A percentile compares a stretch with the other conserved stretches of the same genome.
These are phyloP conservation scores for Periglandula ipomoeae DNA, from an alignment of 2,329 filamentous ascomycete genomes.

Conservation along the genomic window DNA sequence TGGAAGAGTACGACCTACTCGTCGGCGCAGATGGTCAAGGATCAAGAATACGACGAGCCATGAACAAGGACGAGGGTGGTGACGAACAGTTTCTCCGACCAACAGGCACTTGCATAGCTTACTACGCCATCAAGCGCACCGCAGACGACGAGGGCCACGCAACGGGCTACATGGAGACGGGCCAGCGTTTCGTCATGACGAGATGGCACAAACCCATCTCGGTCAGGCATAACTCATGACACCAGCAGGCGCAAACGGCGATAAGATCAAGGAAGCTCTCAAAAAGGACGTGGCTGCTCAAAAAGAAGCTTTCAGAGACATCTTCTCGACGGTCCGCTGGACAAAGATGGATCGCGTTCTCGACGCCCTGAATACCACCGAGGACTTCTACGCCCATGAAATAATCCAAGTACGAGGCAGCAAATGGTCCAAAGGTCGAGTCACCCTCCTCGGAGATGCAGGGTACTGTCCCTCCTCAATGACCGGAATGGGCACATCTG, in stretches of 20 bases:
- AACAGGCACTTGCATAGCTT: conserved; percentile 21
- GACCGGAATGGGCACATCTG: conserved; percentile 38
- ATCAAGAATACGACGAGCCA: conserved; percentile 9
- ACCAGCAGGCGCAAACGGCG: conserved; percentile 15
- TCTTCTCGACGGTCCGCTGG: conserved; percentile 38
- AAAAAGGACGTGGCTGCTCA: conserved; percentile 11
- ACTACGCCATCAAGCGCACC: conserved; percentile 26
- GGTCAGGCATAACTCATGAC: conserved; percentile 15
- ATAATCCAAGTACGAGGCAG: conserved; percentile 34
- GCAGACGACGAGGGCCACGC: conserved; percentile 3
- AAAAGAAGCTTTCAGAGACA: conserved; percentile 27
- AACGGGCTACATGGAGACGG: conserved; percentile 23
- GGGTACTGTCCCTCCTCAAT: conserved; percentile 29
- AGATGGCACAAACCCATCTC: conserved; percentile 15
- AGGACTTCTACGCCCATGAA: conserved; percentile 37
- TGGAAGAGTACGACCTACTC: conserved; percentile 11
- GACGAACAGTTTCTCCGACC: conserved; percentile 4
- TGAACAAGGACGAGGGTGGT: conserved; percentile 5
- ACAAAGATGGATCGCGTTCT: conserved; percentile 23
- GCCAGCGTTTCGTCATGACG: conserved; percentile 26
- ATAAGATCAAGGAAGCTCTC: conserved; percentile 13
- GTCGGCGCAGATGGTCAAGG: conserved; percentile 12
- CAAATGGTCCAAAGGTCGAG: conserved; percentile 26
- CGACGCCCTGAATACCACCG: conserved; percentile 20
- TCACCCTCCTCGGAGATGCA: conserved; percentile 41